A percentile compares a stretch with the other conserved stretches of the same genome.
These are phyloP conservation scores for Melanomma pulvis-pyrius DNA, from an alignment of 495 filamentous ascomycete genomes.

Conservation along the genomic window DNA sequence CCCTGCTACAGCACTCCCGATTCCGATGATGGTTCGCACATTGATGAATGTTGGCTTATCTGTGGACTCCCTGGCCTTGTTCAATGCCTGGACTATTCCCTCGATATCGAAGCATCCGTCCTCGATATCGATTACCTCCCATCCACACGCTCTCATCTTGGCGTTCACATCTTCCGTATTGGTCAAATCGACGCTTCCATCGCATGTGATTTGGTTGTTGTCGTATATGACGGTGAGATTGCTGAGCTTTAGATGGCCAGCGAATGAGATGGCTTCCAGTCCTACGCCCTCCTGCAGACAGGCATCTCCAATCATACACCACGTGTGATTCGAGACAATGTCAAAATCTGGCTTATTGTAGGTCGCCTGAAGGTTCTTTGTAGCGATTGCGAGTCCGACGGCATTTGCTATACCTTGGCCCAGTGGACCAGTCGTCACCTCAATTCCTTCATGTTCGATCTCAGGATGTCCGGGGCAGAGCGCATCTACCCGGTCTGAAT, in stretches of 20 bases:
- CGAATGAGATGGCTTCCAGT: constrained; percentile 59
- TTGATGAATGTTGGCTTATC: constrained; percentile 64
- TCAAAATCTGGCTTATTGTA: constrained; percentile 57
- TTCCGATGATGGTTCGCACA: constrained; percentile 39
- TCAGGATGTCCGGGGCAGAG: constrained; percentile 64
- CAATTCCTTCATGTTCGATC: constrained; percentile 62
- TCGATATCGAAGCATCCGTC: constrained; percentile 59
- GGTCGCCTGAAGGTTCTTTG: constrained; percentile 57
- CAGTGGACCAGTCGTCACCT: constrained; percentile 65
- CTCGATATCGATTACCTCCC: constrained; percentile 59
- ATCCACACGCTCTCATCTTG: constrained; percentile 62
- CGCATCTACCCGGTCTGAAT: constrained; percentile 53
- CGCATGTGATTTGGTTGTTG: constrained; percentile 64
- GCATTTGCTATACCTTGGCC: constrained; percentile 65
- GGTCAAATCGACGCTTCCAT: constrained; percentile 58
- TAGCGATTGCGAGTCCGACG: constrained; percentile 62
- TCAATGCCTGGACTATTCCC: constrained; percentile 54
- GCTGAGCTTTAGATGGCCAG: constrained; percentile 58
- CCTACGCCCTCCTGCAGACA: constrained; percentile 65
- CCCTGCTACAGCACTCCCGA: constrained; percentile 28
- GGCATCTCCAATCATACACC: constrained; percentile 62
- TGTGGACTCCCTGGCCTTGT: constrained; percentile 47
- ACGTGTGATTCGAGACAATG: constrained; percentile 55
- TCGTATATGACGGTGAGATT: constrained; percentile 60
- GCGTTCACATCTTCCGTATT: constrained; percentile 62